Evolutionary conservation across 192 early-diverging fungal genomes (phyloP), one percentile per base, ranked within the genome.

Genomic region (Coemansia sp.): DNA sequence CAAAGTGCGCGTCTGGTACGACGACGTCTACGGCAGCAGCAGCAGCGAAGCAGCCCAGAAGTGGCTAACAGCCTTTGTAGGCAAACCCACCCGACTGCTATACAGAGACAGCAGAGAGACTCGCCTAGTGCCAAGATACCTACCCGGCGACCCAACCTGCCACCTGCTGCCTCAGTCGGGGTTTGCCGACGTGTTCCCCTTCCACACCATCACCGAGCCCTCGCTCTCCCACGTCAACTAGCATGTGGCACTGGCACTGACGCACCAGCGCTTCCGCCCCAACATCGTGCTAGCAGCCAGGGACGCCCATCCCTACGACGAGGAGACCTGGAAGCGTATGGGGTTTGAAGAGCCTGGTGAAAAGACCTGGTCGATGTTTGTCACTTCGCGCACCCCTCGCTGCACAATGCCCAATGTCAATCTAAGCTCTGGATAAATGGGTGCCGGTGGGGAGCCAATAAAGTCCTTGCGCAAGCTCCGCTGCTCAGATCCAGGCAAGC

Each of bases 171-270:
- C 70, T 21, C 78, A 94, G 84, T 87, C 90, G 6, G 90, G 86
- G 6, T 92, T 93, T 72, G 85, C 93, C 9, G 93, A 94, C 63
- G 87, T 83, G 28, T 92, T 72, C 66, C 93, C 93, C 5, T 84
- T 94, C 69, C 82, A 93, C 40, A 59, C 91, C 51, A 64, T 86
- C 39, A 82, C 84, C 5, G 60, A 84, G 28, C 72, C 79, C 33
- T 91, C 89, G 9, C 60, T 93, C 21, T 31, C 39, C 9, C 86
- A 91, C 45, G 73, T 93, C 51, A 90, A 93, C 77, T 50, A 45
- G n/a, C 73, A 77, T 3, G 66, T 91, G 53, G 70, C 78, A 8
- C 66, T 65, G 4, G 76, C 83, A 18, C 59, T 92, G 35, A 62
- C 66, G 5, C 66, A 74, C 6, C 60, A 66, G 21, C 86, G 88